phyloP scores from a whole-genome alignment of 2,329 filamentous ascomycete species.

The Botrytis porri region DNA sequence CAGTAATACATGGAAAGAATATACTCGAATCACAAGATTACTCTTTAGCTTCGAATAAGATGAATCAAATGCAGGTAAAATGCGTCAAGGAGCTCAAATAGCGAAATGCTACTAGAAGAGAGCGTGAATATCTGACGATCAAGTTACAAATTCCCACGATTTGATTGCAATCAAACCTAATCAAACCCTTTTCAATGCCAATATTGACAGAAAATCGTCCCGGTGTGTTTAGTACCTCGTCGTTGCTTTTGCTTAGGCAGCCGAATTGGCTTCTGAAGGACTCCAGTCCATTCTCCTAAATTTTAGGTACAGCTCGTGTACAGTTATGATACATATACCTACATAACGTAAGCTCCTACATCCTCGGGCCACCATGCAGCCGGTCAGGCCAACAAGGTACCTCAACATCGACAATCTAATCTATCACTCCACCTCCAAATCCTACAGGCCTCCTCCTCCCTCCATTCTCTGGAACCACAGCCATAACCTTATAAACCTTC shows the following conservation, averaged over 20 bases:
- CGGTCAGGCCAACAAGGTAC: background rate
- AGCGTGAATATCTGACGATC: background rate
- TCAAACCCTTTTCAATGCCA: background rate
- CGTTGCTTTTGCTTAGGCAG: background rate
- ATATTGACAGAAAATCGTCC: background rate
- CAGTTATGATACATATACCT: background rate
- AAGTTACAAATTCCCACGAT: background rate
- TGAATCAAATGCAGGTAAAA: background rate
- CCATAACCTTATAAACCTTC: constrained; percentile 88
- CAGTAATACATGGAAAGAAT: background rate
- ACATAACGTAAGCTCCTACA: background rate
- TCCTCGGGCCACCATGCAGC: background rate
- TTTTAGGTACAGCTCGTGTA: background rate
- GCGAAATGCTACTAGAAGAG: background rate
- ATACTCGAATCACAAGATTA: background rate
- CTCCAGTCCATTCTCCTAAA: background rate
- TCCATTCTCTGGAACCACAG: constrained; percentile 78
- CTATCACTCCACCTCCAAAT: constrained; percentile 64
- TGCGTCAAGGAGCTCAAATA: background rate
- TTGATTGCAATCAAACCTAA: background rate
- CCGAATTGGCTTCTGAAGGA: background rate
- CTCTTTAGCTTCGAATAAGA: background rate
- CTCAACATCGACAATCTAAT: constrained; percentile 40
- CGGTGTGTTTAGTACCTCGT: background rate
- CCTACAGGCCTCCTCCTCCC: constrained; percentile 77